These are phyloP conservation scores for Fusarium sp. DNA, from an alignment of 2,329 filamentous ascomycete species.

Conservation along the genomic window DNA sequence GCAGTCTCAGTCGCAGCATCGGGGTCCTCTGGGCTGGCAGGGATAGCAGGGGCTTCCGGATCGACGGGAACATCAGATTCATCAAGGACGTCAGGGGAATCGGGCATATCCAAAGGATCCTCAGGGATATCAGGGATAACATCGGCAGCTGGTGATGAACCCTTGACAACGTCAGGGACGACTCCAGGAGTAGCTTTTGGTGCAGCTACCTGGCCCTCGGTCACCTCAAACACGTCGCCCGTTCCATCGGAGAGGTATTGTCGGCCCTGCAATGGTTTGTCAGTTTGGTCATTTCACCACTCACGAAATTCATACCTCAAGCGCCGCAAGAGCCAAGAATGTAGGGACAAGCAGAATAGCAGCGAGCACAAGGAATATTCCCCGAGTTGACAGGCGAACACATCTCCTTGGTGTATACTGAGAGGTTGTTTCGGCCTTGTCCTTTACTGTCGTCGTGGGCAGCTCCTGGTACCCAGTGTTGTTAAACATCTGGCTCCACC, in stretches of 20 bases:
- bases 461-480: conserved; percentile 19
- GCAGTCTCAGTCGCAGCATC: background rate
- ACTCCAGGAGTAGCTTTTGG: background rate
- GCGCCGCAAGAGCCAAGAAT: conserved; percentile 18
- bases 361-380: conserved; percentile 4
- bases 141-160: background rate
- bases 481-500: conserved; percentile 27
- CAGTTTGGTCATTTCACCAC: background rate
- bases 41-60: background rate
- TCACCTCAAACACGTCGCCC: conserved; percentile 20
- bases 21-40: background rate
- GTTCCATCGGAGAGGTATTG: conserved; percentile 30
- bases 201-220: background rate
- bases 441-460: conserved; percentile 16
- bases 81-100: background rate
- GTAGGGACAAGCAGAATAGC: conserved; percentile 16
- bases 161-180: background rate
- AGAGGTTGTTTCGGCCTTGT: conserved; percentile 9
- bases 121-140: background rate
- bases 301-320: conserved; percentile 4
- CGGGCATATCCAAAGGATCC: background rate
- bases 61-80: background rate
- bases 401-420: conserved; percentile 13
- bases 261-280: conserved; percentile 1
- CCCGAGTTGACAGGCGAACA: conserved; percentile 3